Base-by-base conservation (phyloP, 2,329 filamentous ascomycete species). In the Periconia sp. region DNA sequence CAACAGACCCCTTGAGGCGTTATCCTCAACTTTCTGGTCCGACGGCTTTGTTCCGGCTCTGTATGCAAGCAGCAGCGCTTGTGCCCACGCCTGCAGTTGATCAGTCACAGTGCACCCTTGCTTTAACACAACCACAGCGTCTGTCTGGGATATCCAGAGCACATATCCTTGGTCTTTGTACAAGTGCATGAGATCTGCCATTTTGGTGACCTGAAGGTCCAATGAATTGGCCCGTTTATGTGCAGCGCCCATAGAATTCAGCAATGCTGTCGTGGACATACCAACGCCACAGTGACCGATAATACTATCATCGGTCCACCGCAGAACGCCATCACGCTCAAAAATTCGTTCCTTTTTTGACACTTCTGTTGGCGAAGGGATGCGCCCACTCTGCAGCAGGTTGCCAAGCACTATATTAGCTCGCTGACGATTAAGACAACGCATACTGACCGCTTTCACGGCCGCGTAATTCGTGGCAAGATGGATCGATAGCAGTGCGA, bases 391-490 rank as follows among this genome's bases (percentile, higher is more conserved):
- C 17, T 67, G 55, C 19, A 72, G 45, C 3, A 71, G 48, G 49
- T 83, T 77, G 41, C 84, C 81, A 63, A 92, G 87, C 1, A 96
- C 79, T 18, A 97, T 85, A 45, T 88, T 90, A 1, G 92, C 90
- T 35, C 94, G 84, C 73, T 97, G 92, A 19, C 91, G 83, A 74
- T 96, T 97, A 35, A 97, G 79, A 7, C 85, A 90, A 40, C 84
- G 83, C 87, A 97, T 91, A 69, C 85, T 86, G 15, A 99, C 92
- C 46, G 89, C 82, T 57, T 88, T 82, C 6, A 99, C 93, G 41
- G 92, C 94, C 33, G 85, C 81, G 72, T 95, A 93, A 73, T 97
- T 97, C 63, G 89, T 92, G 68, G 81, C 83, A 7, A 97, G 81
- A 73, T 97, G 94, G 7, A 90, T 77, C 13, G 84, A 78, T 15